These are phyloP conservation scores for Trichopus zeylanicus DNA, from an alignment of 116 monocot species.

Conservation along the genomic window DNA sequence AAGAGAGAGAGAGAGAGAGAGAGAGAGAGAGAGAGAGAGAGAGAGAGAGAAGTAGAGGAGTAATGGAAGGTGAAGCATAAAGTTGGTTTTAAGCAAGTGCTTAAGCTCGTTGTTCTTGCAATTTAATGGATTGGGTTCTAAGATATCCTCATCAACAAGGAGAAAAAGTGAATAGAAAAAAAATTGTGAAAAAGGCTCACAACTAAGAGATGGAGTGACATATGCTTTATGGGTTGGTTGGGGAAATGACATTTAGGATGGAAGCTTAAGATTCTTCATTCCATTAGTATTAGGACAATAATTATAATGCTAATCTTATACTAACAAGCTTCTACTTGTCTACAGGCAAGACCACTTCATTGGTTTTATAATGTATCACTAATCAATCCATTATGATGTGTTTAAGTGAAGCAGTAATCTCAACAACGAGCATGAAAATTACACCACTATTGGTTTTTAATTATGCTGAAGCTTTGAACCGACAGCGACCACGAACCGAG, in stretches of 20 bases:
- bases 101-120: constrained; percentile 11
- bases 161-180: constrained; percentile 1
- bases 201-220: constrained; percentile 1
- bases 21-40: not conserved
- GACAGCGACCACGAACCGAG: no score
- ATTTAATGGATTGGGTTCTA: constrained; percentile 8
- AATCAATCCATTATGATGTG: no score
- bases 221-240: constrained; percentile 8
- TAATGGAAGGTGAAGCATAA: constrained; percentile 23
- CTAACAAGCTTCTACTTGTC: not conserved
- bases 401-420: no score
- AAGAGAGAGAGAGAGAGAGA: no score
- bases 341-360: no score
- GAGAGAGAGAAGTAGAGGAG: not conserved
- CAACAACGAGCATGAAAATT: no score
- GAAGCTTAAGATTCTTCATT: constrained; percentile 1
- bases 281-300: not conserved
- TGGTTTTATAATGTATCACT: no score
- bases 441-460: no score
- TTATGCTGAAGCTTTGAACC: no score
- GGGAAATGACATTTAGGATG: constrained; percentile 5
- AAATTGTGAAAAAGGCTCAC: not conserved
- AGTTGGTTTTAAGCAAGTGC: constrained; percentile 11
- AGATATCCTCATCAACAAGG: constrained; percentile 3
- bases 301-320: not conserved